Base-by-base conservation (phyloP, 257 asterid genomes). In the Nicotiana obtusifolia region DNA sequence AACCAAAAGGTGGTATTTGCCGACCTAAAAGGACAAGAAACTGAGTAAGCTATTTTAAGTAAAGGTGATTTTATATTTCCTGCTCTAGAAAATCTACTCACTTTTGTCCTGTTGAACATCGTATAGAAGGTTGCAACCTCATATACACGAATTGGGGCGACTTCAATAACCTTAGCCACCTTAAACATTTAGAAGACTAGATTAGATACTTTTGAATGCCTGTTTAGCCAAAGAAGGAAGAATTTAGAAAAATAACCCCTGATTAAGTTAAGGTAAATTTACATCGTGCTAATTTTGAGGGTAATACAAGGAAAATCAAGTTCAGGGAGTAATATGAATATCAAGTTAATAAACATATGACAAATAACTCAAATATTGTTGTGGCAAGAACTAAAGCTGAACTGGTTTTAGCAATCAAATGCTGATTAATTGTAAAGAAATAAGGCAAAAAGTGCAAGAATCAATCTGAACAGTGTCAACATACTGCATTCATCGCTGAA, bases 91-190 rank as follows among this genome's bases (percentile, higher is more conserved):
- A 24, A 47, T 20, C 79, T 44, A 73, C 88, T 88, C 86, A 96
- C 99, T 97, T 93, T 94, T 81, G 94, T 57, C 68, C 98, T 87
- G 87, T 96, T 96, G 90, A 96, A 96, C 99, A 96, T 96, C 31
- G 99, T 94, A 83, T 96, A 96, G 91, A 96, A 96, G 84, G 98
- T 96, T 83, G 94, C 99, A 68, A 96, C 99, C 88, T 96, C 99
- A 84, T 88, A 96, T 26, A 96, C 99, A 84, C 99, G 98, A 86
- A 96, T 96, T 10, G 99, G 97, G 78, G 98, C 90, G 83, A 96
- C 99, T 89, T 93, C 99, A 86, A 96, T 81, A 83, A 96, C 83
- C 84, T 91, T 96, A 62, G 99, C 99, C 76, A 96, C 97, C 99
- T 96, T 85, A 9, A 81, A 44, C 81, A 82, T 82, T 78, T 67